Percentiles rank a stretch among this genome's conserved stretches.
Conservation (phyloP, 371 early-diverging fungal genomes). For the Vittaforma corneae region DNA sequence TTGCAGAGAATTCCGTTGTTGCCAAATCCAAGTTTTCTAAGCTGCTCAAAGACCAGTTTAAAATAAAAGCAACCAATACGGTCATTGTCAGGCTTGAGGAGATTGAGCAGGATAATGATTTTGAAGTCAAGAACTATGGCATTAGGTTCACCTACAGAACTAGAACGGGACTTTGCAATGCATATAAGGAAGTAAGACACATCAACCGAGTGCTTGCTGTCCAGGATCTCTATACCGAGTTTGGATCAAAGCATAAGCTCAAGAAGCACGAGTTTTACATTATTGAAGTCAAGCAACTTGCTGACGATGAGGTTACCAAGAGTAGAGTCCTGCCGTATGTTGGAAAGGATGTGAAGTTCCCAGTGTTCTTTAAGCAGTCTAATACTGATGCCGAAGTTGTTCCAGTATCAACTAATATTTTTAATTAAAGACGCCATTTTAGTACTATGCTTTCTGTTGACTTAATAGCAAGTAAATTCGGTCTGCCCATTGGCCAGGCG, state of each 20-base stretch:
- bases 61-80: constrained; percentile 91
- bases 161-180: constrained; percentile 96
- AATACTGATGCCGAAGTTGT: constrained; percentile 31
- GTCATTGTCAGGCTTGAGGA: constrained; percentile 89
- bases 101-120: constrained; percentile 77
- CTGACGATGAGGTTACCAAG: constrained; percentile 44
- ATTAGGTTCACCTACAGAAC: constrained; percentile 97
- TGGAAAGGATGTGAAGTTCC: constrained; percentile 37
- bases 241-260: constrained; percentile 51
- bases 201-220: constrained; percentile 83
- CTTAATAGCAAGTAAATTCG: too few species aligned
- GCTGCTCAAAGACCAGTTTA: constrained; percentile 88
- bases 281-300: constrained; percentile 47
- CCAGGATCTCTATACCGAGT: constrained; percentile 59
- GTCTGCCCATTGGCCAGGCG: too few species aligned
- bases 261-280: constrained; percentile 45
- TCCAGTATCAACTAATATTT: constrained; percentile 27
- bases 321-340: constrained; percentile 44
- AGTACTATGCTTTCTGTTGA: background rate
- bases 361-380: constrained; percentile 36
- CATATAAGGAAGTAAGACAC: constrained; percentile 99
- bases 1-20: constrained; percentile 90
- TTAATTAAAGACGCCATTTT: constrained; percentile 23
- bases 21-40: constrained; percentile 98
- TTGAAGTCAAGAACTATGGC: constrained; percentile 91